These are phyloP conservation scores for Trichoderma brevicompactum DNA, from an alignment of 2,329 filamentous ascomycete genomes.

Conservation along the genomic window DNA sequence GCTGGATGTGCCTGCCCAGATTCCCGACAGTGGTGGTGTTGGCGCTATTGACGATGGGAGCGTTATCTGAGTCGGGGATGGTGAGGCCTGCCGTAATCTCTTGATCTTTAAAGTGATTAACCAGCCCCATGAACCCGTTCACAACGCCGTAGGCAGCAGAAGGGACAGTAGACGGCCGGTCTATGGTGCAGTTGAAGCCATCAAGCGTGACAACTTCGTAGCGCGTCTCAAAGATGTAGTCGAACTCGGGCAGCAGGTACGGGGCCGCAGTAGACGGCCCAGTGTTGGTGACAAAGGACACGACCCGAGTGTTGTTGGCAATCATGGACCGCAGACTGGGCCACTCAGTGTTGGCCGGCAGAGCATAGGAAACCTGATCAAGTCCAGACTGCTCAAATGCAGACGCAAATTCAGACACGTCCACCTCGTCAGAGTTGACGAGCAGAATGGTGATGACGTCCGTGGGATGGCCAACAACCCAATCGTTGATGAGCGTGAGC, in stretches of 20 bases:
- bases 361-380: constrained; percentile 63
- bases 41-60: constrained; percentile 68
- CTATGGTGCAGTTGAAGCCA: constrained; percentile 73
- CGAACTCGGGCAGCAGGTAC: constrained; percentile 67
- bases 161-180: constrained; percentile 62
- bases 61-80: constrained; percentile 63
- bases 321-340: constrained; percentile 75
- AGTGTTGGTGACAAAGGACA: constrained; percentile 69
- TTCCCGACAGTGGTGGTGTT: constrained; percentile 57
- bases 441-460: constrained; percentile 77
- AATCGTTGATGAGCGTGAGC: constrained; percentile 66
- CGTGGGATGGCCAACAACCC: constrained; percentile 71
- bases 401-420: constrained; percentile 57
- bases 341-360: constrained; percentile 59
- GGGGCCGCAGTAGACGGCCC: constrained; percentile 49
- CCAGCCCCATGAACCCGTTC: constrained; percentile 67
- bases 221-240: constrained; percentile 72
- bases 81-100: constrained; percentile 58
- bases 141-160: constrained; percentile 57
- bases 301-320: constrained; percentile 63
- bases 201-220: constrained; percentile 65
- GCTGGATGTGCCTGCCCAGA: constrained; percentile 57
- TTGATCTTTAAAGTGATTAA: constrained; percentile 81
- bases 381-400: constrained; percentile 64
- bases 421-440: constrained; percentile 68